These are phyloP conservation scores for Suillus weaverae DNA, from an alignment of 768 basidiomycete species.

Conservation along the genomic window DNA sequence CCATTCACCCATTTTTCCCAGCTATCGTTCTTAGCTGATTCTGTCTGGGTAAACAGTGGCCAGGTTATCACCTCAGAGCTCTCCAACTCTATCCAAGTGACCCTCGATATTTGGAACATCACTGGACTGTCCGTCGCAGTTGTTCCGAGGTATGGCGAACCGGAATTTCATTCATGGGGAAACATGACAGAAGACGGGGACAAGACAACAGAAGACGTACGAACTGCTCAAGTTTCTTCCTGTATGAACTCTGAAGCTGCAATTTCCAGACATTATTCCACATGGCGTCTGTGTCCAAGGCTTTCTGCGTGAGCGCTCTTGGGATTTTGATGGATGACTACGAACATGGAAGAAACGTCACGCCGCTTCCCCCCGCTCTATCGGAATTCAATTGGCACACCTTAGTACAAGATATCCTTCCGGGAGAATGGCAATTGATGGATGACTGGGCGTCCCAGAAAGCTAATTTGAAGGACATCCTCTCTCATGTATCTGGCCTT, in stretches of 20 bases:
- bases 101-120: conserved; percentile 23
- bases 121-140: conserved; percentile 33
- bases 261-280: conserved; percentile 37
- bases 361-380: conserved; percentile 33
- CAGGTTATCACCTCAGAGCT: conserved; percentile 21
- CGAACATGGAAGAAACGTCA: conserved; percentile 33
- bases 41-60: not conserved
- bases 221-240: conserved; percentile 9
- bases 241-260: not conserved
- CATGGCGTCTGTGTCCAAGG: conserved; percentile 40
- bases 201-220: conserved; percentile 33
- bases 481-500: conserved; percentile 43
- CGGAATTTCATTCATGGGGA: conserved; percentile 37
- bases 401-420: conserved; percentile 37
- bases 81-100: conserved; percentile 19
- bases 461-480: conserved; percentile 37
- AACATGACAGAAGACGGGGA: conserved; percentile 36
- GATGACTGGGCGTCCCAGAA: conserved; percentile 41
- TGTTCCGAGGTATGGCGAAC: conserved; percentile 22
- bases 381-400: conserved; percentile 37
- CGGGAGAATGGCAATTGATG: conserved; percentile 39
- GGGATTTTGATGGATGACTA: conserved; percentile 46
- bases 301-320: conserved; percentile 38
- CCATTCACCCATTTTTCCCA: not conserved
- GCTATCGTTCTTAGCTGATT: conserved; percentile 1